Base-by-base conservation (phyloP, 371 early-diverging fungal genomes). In the Apophysomyces ossiformis region DNA sequence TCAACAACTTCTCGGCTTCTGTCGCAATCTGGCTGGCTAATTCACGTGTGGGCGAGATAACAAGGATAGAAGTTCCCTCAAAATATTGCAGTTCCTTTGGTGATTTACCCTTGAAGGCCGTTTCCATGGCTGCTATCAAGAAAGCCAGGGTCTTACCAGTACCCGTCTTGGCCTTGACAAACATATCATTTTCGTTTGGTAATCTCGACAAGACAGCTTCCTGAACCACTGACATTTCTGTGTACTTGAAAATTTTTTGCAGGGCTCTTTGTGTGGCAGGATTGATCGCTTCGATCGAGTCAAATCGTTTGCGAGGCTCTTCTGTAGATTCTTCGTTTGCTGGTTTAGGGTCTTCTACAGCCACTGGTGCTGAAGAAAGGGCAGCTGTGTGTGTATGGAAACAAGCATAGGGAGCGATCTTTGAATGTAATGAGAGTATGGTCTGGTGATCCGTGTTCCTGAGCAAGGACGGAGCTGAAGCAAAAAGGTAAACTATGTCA, bases 11-110 rank as follows among this genome's bases (percentile, higher is more conserved):
- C 7, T 78, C 73, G 2, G 96, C 96, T 72, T 98, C 97, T 1
- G 80, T 79, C 1, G 91, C 89, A 69, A 99, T 97, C 78, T 99
- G 99, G 67, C 88, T 83, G 4, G 99, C 98, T 44, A 99, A 81
- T 80, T 99, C 99, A 60, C 99, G 91, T 5, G 99, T 99, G 6
- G 99, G 99, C 6, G 95, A 91, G 45, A 99, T 85, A 47, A 99
- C 81, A 65, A 97, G 71, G 54, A 94, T 86, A n/a, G 91, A 86
- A 5, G 91, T 83, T 21, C 81, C 77, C 8, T 84, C 86, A 26
- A 88, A 88, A n/a, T 70, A 70, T 58, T 54, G 72, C n/a, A 69
- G 46, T 8, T 75, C 72, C 37, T 61, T 18, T 11, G 69, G 65
- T 13, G 80, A 69, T 56, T 69, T 61, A 15, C 75, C 79, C 8